Percentiles rank a stretch among this genome's conserved stretches.
phyloP scores from a whole-genome alignment of 2,329 filamentous ascomycete genomes.

The Arthrinium puccinioides region DNA sequence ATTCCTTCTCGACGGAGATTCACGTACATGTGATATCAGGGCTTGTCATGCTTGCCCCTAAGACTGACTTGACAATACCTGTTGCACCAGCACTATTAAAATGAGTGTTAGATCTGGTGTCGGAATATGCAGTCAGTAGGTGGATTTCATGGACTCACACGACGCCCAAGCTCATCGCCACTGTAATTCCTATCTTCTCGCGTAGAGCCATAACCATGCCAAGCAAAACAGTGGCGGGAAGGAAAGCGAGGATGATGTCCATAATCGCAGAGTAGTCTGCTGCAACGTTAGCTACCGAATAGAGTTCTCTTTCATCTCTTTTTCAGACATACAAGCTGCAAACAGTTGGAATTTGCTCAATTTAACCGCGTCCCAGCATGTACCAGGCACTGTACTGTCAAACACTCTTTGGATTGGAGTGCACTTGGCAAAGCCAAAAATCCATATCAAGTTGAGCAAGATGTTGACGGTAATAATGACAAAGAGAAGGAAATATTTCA shows the following conservation, averaged over 20 bases:
- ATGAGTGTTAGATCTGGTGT: background rate
- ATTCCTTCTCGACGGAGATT: too few relatives aligned
- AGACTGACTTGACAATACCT: conserved; percentile 25
- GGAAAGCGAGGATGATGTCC: conserved; percentile 24
- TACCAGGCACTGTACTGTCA: conserved; percentile 16
- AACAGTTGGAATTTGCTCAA: conserved; percentile 22
- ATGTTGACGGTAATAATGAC: conserved; percentile 13
- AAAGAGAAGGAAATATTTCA: conserved; percentile 20
- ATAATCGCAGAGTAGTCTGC: conserved; percentile 26
- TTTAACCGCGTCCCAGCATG: conserved; percentile 20
- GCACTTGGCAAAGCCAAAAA: conserved; percentile 26
- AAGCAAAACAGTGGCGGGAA: conserved; percentile 27
- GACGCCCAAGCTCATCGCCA: conserved; percentile 27
- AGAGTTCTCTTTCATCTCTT: background rate
- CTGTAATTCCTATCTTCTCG: conserved; percentile 25
- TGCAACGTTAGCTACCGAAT: background rate
- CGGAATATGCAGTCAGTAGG: background rate
- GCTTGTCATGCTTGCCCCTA: conserved; percentile 23
- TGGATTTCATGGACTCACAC: conserved; percentile 15
- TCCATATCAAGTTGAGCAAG: conserved; percentile 20
- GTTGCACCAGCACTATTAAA: conserved; percentile 20
- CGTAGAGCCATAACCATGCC: conserved; percentile 22
- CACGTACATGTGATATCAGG: conserved; percentile 20
- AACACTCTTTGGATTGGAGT: conserved; percentile 19
- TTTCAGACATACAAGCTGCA: conserved; percentile 19